Evolutionary conservation across 345 rosid species (phyloP).

Genomic region (Nasturtium officinale): DNA sequence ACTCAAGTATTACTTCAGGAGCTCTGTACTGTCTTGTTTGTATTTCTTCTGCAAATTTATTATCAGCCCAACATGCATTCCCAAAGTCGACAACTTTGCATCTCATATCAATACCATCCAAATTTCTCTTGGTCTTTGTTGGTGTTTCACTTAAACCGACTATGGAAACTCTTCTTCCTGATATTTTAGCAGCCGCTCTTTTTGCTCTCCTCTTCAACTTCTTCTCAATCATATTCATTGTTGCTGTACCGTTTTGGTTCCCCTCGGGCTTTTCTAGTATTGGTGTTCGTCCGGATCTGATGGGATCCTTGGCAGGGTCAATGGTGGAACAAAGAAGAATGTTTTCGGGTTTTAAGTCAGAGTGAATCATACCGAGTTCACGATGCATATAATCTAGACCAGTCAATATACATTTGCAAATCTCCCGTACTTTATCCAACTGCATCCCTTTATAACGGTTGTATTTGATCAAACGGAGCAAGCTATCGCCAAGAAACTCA

Average conservation of each 20-base stretch:
- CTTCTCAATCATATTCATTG: constrained; percentile 81
- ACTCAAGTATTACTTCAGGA: constrained; percentile 81
- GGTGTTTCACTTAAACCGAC: constrained; percentile 49
- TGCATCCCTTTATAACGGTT: constrained; percentile 75
- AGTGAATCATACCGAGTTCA: constrained; percentile 80
- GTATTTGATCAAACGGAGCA: constrained; percentile 78
- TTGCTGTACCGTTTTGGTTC: constrained; percentile 56
- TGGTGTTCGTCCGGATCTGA: constrained; percentile 67
- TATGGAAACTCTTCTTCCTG: constrained; percentile 70
- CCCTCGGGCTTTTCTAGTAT: constrained; percentile 85
- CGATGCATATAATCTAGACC: constrained; percentile 90
- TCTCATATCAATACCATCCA: constrained; percentile 77
- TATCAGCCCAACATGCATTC: constrained; percentile 83
- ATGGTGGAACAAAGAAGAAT: constrained; percentile 84
- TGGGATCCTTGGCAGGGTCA: constrained; percentile 87
- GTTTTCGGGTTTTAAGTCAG: constrained; percentile 91
- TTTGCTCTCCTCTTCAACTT: constrained; percentile 88
- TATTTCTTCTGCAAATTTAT: constrained; percentile 78
- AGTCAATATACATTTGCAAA: constrained; percentile 80
- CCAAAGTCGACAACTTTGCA: constrained; percentile 98
- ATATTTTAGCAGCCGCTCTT: constrained; percentile 83
- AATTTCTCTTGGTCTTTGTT: constrained; percentile 53
- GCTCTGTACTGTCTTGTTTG: constrained; percentile 98
- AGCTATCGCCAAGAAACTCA: constrained; percentile 93
- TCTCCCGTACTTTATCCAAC: constrained; percentile 80